Evolutionary conservation across 495 filamentous ascomycete genomes (phyloP), one percentile per base, ranked within the genome.

Genomic region (Aspergillus incahuasiensis): DNA sequence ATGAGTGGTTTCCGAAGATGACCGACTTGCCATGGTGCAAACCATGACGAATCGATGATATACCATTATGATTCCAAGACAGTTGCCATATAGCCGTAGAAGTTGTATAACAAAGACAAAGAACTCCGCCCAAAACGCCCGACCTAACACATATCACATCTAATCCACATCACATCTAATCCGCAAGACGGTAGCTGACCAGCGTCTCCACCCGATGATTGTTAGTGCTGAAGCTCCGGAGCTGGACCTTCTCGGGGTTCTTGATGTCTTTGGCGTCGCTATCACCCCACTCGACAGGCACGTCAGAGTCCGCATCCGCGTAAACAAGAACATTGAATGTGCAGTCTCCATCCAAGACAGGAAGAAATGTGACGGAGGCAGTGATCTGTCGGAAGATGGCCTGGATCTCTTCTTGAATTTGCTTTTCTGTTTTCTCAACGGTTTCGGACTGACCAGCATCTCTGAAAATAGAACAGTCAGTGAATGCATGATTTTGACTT

Each of bases 281-380:
- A 74, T 98, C 94, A 32, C 94, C 94, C 94, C 94, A 98, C 71
- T 98, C 95, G 55, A 98, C 87, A 6, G 94, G 94, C 15, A 98
- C 94, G 21, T 98, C 94, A 20, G 88, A 92, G 70, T 96, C 91
- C 7, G 91, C 94, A 65, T 97, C 94, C 35, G 94, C 95, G 66
- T 98, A 98, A 4, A 98, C 94, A 21, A 98, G 79, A 19, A 98
- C 92, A 68, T 98, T 98, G 79, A 98, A 98, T 12, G 95, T 97
- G 80, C 92, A 98, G 63, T 92, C 85, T 25, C 91, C 90, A 42
- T 88, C 86, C 3, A 98, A 82, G 72, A 96, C 90, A 0, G 94
- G 94, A 5, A 98, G 80, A 68, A 98, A 97, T 3, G 94, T 97
- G 16, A 98, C 94, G 0, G 91, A 96, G 4, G 95, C 94, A 0